Conservation (phyloP, 164 flowering plant genomes). For the Liriodendron chinense region DNA sequence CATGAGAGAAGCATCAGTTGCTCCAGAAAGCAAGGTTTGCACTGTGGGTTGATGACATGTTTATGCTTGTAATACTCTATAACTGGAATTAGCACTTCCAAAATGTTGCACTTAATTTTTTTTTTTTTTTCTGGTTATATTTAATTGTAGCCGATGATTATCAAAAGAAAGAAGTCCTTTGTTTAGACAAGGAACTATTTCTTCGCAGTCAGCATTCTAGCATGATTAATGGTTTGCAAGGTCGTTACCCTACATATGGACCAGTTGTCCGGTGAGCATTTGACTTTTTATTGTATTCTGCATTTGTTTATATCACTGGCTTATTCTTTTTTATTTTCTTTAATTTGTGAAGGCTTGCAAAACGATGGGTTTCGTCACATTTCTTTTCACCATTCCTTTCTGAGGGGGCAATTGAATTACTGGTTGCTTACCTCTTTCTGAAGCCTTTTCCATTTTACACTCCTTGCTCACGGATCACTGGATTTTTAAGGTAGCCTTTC, state of each 20-base stretch:
- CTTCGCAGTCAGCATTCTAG: slow-evolving; percentile 77
- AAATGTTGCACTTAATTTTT: slow-evolving; percentile 8
- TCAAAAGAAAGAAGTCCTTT: slow-evolving; percentile 40
- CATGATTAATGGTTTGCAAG: slow-evolving; percentile 90
- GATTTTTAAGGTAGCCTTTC: slow-evolving; percentile 72
- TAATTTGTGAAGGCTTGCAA: slow-evolving; percentile 72
- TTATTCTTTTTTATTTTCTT: slow-evolving; percentile 5
- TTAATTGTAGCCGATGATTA: slow-evolving; percentile 40
- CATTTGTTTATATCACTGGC: not conserved
- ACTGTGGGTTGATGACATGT: not conserved
- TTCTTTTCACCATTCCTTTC: slow-evolving; percentile 70
- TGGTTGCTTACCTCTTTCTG: slow-evolving; percentile 83
- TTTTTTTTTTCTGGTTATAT: too few species aligned
- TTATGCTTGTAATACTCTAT: not conserved
- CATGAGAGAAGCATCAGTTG: slow-evolving; percentile 79
- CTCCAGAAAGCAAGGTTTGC: slow-evolving; percentile 55
- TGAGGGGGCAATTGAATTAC: slow-evolving; percentile 83
- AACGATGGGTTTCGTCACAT: slow-evolving; percentile 95
- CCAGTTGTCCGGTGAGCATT: slow-evolving; percentile 71
- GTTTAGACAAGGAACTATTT: slow-evolving; percentile 62
- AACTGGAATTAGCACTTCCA: not conserved
- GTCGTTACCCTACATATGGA: slow-evolving; percentile 68
- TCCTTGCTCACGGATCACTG: slow-evolving; percentile 83
- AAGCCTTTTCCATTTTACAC: slow-evolving; percentile 70
- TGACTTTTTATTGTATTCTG: slow-evolving; percentile 6